Conservation (phyloP, 345 rosid species). For the Isatis tinctoria region DNA sequence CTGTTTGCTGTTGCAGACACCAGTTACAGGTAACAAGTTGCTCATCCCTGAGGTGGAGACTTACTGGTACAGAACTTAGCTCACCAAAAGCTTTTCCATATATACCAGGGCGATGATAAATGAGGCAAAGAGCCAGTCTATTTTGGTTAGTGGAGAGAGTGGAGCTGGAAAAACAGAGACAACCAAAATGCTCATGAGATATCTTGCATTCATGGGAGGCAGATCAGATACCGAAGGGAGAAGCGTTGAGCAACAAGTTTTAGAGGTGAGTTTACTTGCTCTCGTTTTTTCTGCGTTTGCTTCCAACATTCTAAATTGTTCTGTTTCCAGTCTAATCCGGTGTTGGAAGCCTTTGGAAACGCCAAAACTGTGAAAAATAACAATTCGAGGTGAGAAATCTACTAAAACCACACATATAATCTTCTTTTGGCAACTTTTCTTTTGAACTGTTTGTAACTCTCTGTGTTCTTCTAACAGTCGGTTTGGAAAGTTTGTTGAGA, state of each 20-base stretch:
- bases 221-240: slow-evolving; percentile 64
- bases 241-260: slow-evolving; percentile 77
- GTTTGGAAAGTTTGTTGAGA: slow-evolving; percentile 89
- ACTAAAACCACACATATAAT: neutral
- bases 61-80: neutral
- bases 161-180: slow-evolving; percentile 96
- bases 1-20: slow-evolving; percentile 64
- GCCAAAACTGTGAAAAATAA: slow-evolving; percentile 87
- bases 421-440: neutral
- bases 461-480: slow-evolving; percentile 42
- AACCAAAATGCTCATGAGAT: slow-evolving; percentile 89
- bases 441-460: neutral
- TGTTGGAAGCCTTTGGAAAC: slow-evolving; percentile 92
- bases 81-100: slow-evolving; percentile 1
- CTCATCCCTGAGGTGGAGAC: neutral
- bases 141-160: slow-evolving; percentile 85
- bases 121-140: slow-evolving; percentile 67
- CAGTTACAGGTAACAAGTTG: slow-evolving; percentile 42
- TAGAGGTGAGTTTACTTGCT: slow-evolving; percentile 47
- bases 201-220: slow-evolving; percentile 89
- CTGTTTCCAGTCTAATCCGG: slow-evolving; percentile 72
- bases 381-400: slow-evolving; percentile 65
- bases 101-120: slow-evolving; percentile 59
- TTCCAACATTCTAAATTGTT: slow-evolving; percentile 5
- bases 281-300: neutral